Base-by-base conservation (phyloP, 306 rosid species). In the Lupinus albus region DNA sequence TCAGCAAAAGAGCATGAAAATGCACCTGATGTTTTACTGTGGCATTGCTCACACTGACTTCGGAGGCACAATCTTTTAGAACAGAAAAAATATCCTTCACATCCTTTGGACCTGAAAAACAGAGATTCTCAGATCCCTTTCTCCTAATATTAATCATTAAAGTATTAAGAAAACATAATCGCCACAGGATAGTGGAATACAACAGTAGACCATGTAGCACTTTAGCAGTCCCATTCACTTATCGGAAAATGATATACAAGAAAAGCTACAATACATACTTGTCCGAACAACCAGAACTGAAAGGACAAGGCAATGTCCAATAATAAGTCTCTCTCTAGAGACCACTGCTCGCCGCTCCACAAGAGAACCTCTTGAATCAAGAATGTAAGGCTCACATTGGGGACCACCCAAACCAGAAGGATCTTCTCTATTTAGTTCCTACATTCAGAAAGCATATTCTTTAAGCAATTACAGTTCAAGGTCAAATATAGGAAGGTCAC, bases 321-420 rank as follows among this genome's bases (percentile, higher is more conserved):
- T 80, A 71, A 84, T 81, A 35, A 89, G 98, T 71, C 98, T 83
- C 81, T 93, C 98, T 82, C 98, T 87, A 36, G 80, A 80, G 66
- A 93, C 89, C 79, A 93, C 98, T 33, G 91, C 95, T 70, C 28
- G 89, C 75, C 98, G 82, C 80, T 87, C 97, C 80, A 93, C 98
- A 66, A 87, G 94, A 65, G 96, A 91, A 65, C 98, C 97, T 84
- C 91, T 89, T 75, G 97, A 89, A 82, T 93, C 98, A 65, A 93
- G 84, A 80, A 93, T 73, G 65, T 81, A 83, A 57, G 53, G 86
- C 83, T 93, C 98, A 76, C 89, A 84, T 42, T 85, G 84, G 63
- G 93, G 95, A 72, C 93, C 98, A 68, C 98, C 97, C 82, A 84
- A 76, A 65, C 98, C 97, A 80, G 91, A 89, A 47, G 97, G 95